phyloP scores from a whole-genome alignment of 2,329 filamentous ascomycete genomes.

The Fusarium euwallaceae region DNA sequence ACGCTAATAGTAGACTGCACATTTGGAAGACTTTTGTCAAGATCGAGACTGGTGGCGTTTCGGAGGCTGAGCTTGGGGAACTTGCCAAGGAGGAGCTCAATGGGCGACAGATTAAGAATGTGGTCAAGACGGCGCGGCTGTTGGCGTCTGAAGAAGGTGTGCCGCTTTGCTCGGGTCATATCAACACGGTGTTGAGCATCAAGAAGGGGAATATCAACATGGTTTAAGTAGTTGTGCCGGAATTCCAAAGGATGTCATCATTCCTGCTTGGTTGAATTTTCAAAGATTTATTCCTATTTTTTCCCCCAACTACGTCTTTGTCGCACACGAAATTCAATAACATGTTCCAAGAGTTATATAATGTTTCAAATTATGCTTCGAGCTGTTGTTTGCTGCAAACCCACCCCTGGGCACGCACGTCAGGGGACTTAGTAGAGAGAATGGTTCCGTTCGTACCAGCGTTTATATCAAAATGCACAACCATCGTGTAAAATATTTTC shows the following conservation, averaged over 20 bases:
- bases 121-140: slow-evolving; percentile 19
- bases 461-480: too few species aligned
- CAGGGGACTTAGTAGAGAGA: too few species aligned
- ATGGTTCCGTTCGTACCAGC: too few species aligned
- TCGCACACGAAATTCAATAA: too few species aligned
- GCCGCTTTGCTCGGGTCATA: neutral
- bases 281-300: neutral
- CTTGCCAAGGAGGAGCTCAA: slow-evolving; percentile 13
- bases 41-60: neutral
- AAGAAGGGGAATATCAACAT: slow-evolving; percentile 11
- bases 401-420: neutral
- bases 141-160: slow-evolving; percentile 2
- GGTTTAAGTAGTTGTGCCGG: neutral
- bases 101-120: slow-evolving; percentile 29
- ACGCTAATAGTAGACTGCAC: neutral
- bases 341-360: too few species aligned
- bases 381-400: neutral
- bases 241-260: neutral
- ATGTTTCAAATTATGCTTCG: neutral
- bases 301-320: too few species aligned
- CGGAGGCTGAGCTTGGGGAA: slow-evolving; percentile 1
- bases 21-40: slow-evolving; percentile 18
- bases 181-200: slow-evolving; percentile 6
- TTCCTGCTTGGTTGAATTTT: neutral
- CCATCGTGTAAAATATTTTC: too few species aligned